Evolutionary conservation across 768 basidiomycete species (phyloP).

Genomic region (Candolleomyces eurysporus): DNA sequence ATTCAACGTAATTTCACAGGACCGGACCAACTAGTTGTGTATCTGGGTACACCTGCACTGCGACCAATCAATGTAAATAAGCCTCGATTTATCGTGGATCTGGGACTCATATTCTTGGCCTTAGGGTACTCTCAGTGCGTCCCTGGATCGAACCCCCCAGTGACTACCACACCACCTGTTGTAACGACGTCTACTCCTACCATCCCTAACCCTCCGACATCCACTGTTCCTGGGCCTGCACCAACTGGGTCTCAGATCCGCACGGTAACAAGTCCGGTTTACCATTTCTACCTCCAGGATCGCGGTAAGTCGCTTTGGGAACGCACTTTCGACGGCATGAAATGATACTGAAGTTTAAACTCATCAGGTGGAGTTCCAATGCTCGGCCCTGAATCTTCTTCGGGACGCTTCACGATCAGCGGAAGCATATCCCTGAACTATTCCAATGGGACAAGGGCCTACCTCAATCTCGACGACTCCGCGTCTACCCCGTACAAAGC

Average conservation of each 20-base stretch:
- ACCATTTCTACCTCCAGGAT: constrained; percentile 56
- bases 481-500: constrained; percentile 48
- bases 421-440: constrained; percentile 45
- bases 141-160: constrained; percentile 31
- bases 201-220: constrained; percentile 22
- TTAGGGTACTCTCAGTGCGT: constrained; percentile 56
- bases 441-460: constrained; percentile 40
- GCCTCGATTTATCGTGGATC: background rate
- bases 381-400: constrained; percentile 51
- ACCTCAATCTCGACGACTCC: constrained; percentile 44
- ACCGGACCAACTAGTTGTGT: constrained; percentile 42
- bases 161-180: constrained; percentile 13
- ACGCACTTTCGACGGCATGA: background rate
- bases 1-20: constrained; percentile 22
- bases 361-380: constrained; percentile 42
- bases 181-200: constrained; percentile 24
- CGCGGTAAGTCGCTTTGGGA: constrained; percentile 28
- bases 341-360: background rate
- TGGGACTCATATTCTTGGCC: background rate
- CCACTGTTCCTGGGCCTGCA: constrained; percentile 31
- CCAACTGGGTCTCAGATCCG: constrained; percentile 51
- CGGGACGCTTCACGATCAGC: constrained; percentile 49
- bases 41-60: constrained; percentile 41
- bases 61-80: constrained; percentile 35
- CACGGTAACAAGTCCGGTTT: constrained; percentile 49